Evolutionary conservation across 768 basidiomycete species (phyloP).

Genomic region (Austroboletus eburneus): DNA sequence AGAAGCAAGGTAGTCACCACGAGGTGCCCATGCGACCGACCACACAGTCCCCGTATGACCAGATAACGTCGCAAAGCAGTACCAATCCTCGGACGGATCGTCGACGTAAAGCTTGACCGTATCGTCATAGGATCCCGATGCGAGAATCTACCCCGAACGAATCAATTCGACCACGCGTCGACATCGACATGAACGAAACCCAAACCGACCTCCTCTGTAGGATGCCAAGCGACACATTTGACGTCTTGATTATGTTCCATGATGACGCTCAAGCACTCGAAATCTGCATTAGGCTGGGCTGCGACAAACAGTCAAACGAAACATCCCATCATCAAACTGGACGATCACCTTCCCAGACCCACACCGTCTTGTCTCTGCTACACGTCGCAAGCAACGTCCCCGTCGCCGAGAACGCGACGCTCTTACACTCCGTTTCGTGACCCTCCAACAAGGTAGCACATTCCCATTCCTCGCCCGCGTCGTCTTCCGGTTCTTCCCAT

Average conservation of each 20-base stretch:
- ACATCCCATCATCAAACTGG: neutral
- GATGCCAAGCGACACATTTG: conserved; percentile 94
- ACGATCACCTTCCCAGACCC: conserved; percentile 93
- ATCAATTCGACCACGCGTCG: conserved; percentile 5
- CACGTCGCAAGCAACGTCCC: conserved; percentile 86
- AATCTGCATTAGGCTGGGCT: conserved; percentile 91
- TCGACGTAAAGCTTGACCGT: conserved; percentile 91
- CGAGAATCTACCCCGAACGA: conserved; percentile 66
- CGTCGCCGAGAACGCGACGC: conserved; percentile 76
- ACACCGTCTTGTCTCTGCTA: conserved; percentile 94
- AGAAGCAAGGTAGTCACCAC: conserved; percentile 77
- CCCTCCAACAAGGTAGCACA: conserved; percentile 85
- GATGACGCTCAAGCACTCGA: conserved; percentile 90
- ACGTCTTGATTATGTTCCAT: conserved; percentile 99
- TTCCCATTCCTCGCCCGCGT: conserved; percentile 64
- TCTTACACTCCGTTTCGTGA: conserved; percentile 96
- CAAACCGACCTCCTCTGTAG: conserved; percentile 76
- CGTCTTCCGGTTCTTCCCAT: conserved; percentile 66
- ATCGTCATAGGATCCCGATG: conserved; percentile 96
- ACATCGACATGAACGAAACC: neutral
- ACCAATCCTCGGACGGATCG: conserved; percentile 95
- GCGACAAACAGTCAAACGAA: conserved; percentile 1
- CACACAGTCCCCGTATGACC: conserved; percentile 91
- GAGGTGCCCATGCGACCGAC: conserved; percentile 79
- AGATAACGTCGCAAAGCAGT: conserved; percentile 72